Evolutionary conservation across 2,329 filamentous ascomycete genomes (phyloP).

Genomic region (Sclerotinia trifoliorum): DNA sequence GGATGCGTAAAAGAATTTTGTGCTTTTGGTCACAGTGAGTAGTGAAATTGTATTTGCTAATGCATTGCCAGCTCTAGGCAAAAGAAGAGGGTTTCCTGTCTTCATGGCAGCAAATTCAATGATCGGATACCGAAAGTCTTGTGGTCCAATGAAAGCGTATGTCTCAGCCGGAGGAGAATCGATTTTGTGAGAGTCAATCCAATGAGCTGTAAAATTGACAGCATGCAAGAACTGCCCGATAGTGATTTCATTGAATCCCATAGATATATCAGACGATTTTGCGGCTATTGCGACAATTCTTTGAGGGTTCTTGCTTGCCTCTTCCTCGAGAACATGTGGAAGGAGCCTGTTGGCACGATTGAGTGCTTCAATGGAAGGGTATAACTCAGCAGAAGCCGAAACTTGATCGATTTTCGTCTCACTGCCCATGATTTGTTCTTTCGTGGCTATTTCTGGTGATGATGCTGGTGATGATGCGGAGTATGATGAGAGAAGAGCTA

Average conservation of each 20-base stretch:
- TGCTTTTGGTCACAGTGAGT: slow-evolving; percentile 25
- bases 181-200: slow-evolving; percentile 24
- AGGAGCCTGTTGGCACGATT: slow-evolving; percentile 20
- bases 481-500: neutral
- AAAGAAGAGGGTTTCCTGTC: slow-evolving; percentile 25
- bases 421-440: neutral
- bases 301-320: slow-evolving; percentile 22
- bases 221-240: slow-evolving; percentile 27
- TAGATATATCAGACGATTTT: slow-evolving; percentile 19
- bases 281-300: slow-evolving; percentile 26
- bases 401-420: neutral
- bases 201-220: slow-evolving; percentile 31
- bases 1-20: slow-evolving; percentile 26
- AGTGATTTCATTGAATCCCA: slow-evolving; percentile 25
- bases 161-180: slow-evolving; percentile 5
- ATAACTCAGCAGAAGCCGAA: neutral
- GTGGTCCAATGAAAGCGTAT: slow-evolving; percentile 31
- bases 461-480: neutral
- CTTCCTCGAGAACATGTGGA: slow-evolving; percentile 27
- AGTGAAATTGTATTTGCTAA: slow-evolving; percentile 28
- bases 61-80: slow-evolving; percentile 30
- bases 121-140: slow-evolving; percentile 33
- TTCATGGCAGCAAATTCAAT: slow-evolving; percentile 23
- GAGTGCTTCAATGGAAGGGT: slow-evolving; percentile 5
- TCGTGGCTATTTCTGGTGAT: neutral